Evolutionary conservation across 2,329 filamentous ascomycete species (phyloP).

Genomic region (Fonsecaea erecta): DNA sequence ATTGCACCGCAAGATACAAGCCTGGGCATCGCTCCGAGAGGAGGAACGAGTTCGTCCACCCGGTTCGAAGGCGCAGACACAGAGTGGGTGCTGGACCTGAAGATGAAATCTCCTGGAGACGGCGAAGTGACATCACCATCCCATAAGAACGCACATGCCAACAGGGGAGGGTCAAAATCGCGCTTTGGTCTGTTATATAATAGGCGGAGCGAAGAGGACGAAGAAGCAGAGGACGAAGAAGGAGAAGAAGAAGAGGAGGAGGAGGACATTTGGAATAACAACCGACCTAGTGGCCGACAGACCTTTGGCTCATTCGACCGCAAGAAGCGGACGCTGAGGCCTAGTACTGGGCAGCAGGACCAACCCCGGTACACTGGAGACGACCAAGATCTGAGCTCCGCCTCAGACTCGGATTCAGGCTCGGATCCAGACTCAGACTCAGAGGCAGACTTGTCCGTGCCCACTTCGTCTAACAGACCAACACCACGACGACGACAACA

Average conservation of each 20-base stretch:
- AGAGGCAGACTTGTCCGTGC: no score
- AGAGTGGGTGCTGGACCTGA: slow-evolving; percentile 37
- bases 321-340: slow-evolving; percentile 19
- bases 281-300: slow-evolving; percentile 30
- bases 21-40: slow-evolving; percentile 15
- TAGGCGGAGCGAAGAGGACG: background rate
- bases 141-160: background rate
- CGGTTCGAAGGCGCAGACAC: slow-evolving; percentile 32
- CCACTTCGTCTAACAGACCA: background rate
- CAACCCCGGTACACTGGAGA: background rate
- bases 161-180: background rate
- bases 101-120: slow-evolving; percentile 7
- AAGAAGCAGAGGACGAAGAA: no score
- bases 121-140: background rate
- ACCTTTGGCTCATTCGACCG: slow-evolving; percentile 34
- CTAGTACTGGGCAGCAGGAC: background rate
- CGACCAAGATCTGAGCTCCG: slow-evolving; percentile 28
- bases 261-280: slow-evolving; percentile 31
- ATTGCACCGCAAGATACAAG: slow-evolving; percentile 3
- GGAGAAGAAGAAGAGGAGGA: slow-evolving; percentile 10
- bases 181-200: background rate
- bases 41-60: slow-evolving; percentile 25
- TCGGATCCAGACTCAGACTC: background rate
- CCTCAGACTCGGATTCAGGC: slow-evolving; percentile 17
- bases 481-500: background rate